Evolutionary conservation across 768 basidiomycete species (phyloP).

Genomic region (Pleurotus djamor): DNA sequence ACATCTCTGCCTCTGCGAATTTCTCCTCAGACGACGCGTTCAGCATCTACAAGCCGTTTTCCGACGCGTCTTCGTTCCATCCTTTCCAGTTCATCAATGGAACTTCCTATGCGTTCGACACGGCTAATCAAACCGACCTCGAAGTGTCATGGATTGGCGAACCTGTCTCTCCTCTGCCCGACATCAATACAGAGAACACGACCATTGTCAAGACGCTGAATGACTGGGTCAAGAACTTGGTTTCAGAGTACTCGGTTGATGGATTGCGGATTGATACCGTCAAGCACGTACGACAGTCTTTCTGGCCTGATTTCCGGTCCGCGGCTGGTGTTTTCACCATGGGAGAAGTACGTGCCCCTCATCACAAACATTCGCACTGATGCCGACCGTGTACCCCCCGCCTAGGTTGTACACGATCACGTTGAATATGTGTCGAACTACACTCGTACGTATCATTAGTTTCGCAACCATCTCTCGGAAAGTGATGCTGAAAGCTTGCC

Average conservation of each 20-base stretch:
- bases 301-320: conserved; percentile 64
- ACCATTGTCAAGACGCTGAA: conserved; percentile 50
- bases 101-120: conserved; percentile 26
- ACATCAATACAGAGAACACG: conserved; percentile 68
- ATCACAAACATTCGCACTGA: conserved; percentile 16
- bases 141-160: conserved; percentile 82
- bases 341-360: conserved; percentile 56
- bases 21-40: conserved; percentile 18
- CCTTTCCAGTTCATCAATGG: conserved; percentile 59
- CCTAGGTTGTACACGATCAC: conserved; percentile 18
- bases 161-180: conserved; percentile 56
- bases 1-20: conserved; percentile 17
- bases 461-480: background rate
- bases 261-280: conserved; percentile 70
- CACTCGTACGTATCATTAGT: conserved; percentile 25
- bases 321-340: conserved; percentile 70
- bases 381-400: conserved; percentile 7
- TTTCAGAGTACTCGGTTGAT: conserved; percentile 58
- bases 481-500: background rate
- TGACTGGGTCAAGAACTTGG: conserved; percentile 59
- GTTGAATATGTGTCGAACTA: conserved; percentile 31
- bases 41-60: conserved; percentile 20
- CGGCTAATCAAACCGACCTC: conserved; percentile 51
- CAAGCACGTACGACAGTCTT: conserved; percentile 58
- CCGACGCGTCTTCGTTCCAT: conserved; percentile 41